Base-by-base conservation (phyloP, 116 monocot genomes). In the Phalaenopsis hybrid region DNA sequence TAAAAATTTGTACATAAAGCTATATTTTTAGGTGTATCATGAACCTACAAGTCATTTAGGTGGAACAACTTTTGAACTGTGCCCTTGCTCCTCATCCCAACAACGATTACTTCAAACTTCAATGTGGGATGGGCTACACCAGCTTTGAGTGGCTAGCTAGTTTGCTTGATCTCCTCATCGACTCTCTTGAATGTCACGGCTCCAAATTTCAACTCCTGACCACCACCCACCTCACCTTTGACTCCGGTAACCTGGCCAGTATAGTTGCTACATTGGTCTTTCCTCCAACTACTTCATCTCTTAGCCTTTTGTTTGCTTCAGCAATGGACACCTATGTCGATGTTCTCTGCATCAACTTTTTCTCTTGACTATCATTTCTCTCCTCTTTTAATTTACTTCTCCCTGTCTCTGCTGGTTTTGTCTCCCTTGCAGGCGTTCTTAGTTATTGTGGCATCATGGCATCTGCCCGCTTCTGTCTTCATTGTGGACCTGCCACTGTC, bases 271-370 rank as follows among this genome's bases (percentile, higher is more conserved):
- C 83, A 18, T 83, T 4, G 87, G 87, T 37, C 81, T 92, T 58
- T 84, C 90, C 34, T 23, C n/a, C 82, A 86, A 86, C 76, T 90
- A 90, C 80, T 69, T 69, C 68, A 83, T 94, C 76, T 76, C 92
- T 34, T 83, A 58, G 44, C 43, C 61, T 77, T 80, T 84, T 11
- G 94, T 89, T 57, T 70, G 88, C 28, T 88, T 85, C 92, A 87
- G 84, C 82, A 28, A 51, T 85, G 74, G 79, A 44, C 92, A 78
- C 57, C 90, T 90, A 79, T 89, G 87, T 84, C 87, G 92, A 25
- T 28, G 90, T 92, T 25, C 87, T 92, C 81, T 88, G 87, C 86
- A 90, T 89, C 78, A 94, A 94, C 76, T 94, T 89, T 85, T 88
- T 89, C 67, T 94, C 91, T 84, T 91, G 85, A 83, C 86, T 94